These are phyloP conservation scores for Apostasia ramifera DNA, from an alignment of 106 monocot species.

Conservation along the genomic window DNA sequence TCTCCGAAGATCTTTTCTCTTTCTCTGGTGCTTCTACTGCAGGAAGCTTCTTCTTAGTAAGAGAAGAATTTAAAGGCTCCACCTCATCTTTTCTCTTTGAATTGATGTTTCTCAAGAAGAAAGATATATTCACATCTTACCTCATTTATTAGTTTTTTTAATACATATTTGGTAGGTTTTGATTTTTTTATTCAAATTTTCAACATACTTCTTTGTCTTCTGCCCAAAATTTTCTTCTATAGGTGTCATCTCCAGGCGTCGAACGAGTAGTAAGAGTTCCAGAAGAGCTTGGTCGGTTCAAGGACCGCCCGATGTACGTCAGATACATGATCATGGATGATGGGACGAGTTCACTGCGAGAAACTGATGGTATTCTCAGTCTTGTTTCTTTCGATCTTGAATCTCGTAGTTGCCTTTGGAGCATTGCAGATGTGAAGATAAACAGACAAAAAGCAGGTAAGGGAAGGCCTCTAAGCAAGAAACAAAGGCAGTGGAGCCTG, in stretches of 20 bases:
- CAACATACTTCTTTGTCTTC: no score
- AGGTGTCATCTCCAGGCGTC: slow-evolving; percentile 27
- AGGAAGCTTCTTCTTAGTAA: no score
- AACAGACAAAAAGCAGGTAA: slow-evolving; percentile 71
- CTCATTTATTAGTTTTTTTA: no score
- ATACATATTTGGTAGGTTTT: no score
- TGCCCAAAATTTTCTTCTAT: neutral
- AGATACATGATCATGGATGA: slow-evolving; percentile 4
- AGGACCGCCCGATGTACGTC: slow-evolving; percentile 24
- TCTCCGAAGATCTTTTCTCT: no score
- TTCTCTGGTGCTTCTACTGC: no score
- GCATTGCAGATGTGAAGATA: slow-evolving; percentile 71
- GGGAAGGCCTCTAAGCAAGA: slow-evolving; percentile 18
- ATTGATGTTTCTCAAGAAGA: no score
- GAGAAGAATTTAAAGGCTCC: no score
- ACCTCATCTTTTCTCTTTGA: no score
- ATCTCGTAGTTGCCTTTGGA: slow-evolving; percentile 55
- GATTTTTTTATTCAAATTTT: no score
- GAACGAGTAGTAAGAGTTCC: slow-evolving; percentile 22
- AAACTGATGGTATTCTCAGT: slow-evolving; percentile 66
- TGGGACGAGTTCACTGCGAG: slow-evolving; percentile 18
- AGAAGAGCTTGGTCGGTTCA: slow-evolving; percentile 21
- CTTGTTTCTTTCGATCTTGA: slow-evolving; percentile 71
- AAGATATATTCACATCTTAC: no score
- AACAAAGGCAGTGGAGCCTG: slow-evolving; percentile 21